Conservation (phyloP, 345 rosid genomes). For the Dipteronia sinensis region DNA sequence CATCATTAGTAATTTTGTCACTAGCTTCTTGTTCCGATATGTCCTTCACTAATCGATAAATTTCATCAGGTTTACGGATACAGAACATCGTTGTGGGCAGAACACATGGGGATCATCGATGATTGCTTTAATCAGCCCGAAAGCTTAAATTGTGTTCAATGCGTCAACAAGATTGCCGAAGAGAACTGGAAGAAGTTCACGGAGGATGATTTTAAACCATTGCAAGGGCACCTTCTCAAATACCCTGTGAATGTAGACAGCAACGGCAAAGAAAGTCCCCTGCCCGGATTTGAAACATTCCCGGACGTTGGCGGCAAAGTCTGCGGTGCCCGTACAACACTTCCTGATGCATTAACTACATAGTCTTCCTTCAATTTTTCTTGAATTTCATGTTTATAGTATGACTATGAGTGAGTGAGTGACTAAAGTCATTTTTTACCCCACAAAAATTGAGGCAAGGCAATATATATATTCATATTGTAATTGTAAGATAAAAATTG, state of each 20-base stretch:
- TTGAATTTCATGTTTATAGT: neutral
- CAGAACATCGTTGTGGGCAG: slow-evolving; percentile 92
- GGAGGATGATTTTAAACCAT: slow-evolving; percentile 37
- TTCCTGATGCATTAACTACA: slow-evolving; percentile 78
- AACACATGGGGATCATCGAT: slow-evolving; percentile 62
- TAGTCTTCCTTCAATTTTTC: slow-evolving; percentile 23
- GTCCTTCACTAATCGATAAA: neutral
- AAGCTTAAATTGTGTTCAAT: slow-evolving; percentile 53
- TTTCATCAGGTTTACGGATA: slow-evolving; percentile 66
- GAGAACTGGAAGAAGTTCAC: slow-evolving; percentile 74
- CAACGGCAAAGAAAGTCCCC: slow-evolving; percentile 52
- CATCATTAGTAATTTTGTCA: too few species aligned
- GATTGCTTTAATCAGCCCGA: slow-evolving; percentile 55
- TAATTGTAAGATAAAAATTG: neutral
- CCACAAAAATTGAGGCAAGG: neutral
- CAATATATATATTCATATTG: neutral
- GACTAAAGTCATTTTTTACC: neutral
- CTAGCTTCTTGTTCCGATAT: neutral
- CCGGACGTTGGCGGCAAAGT: slow-evolving; percentile 90
- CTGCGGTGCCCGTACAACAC: slow-evolving; percentile 61
- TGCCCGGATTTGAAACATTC: slow-evolving; percentile 66
- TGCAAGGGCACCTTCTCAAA: slow-evolving; percentile 74
- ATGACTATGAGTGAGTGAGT: too few species aligned
- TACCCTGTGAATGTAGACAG: slow-evolving; percentile 64
- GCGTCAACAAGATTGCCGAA: slow-evolving; percentile 63